These are phyloP conservation scores for Agmasoma carcini DNA, from an alignment of 371 early-diverging fungal genomes.

Conservation along the genomic window DNA sequence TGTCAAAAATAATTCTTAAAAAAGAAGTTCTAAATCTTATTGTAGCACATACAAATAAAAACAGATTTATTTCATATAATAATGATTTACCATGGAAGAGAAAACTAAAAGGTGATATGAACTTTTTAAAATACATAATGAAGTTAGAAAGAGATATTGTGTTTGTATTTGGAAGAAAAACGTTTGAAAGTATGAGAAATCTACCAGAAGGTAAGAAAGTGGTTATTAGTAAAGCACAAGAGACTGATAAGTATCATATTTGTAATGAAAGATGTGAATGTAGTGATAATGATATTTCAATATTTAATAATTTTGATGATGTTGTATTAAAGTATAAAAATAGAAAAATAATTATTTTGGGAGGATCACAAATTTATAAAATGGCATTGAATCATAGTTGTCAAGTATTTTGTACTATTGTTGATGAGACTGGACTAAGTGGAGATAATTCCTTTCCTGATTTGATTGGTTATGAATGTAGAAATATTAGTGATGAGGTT, in stretches of 20 bases:
- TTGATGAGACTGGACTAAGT: conserved; percentile 8
- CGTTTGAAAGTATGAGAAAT: conserved; percentile 12
- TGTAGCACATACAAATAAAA: conserved; percentile 20
- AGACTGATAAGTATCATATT: no score
- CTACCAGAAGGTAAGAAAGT: conserved; percentile 4
- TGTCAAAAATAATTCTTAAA: neutral
- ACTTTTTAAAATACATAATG: conserved; percentile 13
- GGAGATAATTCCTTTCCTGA: conserved; percentile 19
- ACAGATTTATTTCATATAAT: conserved; percentile 12
- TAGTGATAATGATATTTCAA: neutral
- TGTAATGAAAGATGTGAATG: no score
- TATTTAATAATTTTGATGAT: conserved; percentile 1
- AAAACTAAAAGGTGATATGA: conserved; percentile 14
- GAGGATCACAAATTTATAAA: conserved; percentile 16
- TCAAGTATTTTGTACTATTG: conserved; percentile 12
- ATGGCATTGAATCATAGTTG: conserved; percentile 2
- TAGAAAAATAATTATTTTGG: conserved; percentile 10
- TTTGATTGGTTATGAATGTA: no score
- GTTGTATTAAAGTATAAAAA: conserved; percentile 9
- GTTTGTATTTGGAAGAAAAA: conserved; percentile 19
- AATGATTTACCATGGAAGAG: conserved; percentile 23
- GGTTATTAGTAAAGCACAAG: neutral
- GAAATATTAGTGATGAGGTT: no score
- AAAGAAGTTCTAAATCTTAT: conserved; percentile 15
- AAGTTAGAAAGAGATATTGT: neutral